Evolutionary conservation across 768 basidiomycete species (phyloP).

Genomic region (Phlebiopsis flavidoalba): DNA sequence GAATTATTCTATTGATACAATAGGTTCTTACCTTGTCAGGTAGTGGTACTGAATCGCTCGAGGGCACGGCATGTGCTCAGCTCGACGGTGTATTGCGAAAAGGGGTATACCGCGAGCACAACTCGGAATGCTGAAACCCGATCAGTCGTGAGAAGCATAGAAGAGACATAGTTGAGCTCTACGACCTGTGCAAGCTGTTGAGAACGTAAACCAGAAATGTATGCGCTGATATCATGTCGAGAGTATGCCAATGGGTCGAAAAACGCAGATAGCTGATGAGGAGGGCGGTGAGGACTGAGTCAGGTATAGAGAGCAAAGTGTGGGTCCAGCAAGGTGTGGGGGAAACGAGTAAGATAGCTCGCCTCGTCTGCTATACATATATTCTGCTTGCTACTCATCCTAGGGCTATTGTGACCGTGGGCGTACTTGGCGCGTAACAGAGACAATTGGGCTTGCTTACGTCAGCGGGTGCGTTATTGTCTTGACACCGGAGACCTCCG

Average conservation of each 20-base stretch:
- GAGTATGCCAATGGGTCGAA: too few species aligned
- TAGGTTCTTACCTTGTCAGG: neutral
- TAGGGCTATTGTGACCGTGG: neutral
- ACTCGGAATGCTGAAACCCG: neutral
- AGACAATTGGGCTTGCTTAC: conserved; percentile 9
- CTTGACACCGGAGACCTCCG: neutral
- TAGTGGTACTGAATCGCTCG: neutral
- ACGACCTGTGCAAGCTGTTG: neutral
- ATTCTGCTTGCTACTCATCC: neutral
- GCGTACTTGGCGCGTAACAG: too few species aligned
- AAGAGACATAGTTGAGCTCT: neutral
- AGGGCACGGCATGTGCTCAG: neutral
- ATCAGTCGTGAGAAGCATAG: neutral
- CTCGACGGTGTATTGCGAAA: neutral
- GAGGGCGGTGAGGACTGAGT: neutral
- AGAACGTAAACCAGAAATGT: neutral
- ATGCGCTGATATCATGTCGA: neutral
- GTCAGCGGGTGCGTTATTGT: conserved; percentile 4
- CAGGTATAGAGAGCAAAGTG: neutral
- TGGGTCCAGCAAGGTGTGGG: neutral
- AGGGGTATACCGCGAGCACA: neutral
- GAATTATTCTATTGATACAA: neutral
- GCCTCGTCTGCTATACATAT: neutral
- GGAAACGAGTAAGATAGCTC: neutral
- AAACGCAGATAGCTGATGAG: neutral